Percentiles rank a stretch among this genome's conserved stretches.
Evolutionary conservation across 1,284 basidiomycete genomes (phyloP).

Genomic region (Rhodotorula sp.): DNA sequence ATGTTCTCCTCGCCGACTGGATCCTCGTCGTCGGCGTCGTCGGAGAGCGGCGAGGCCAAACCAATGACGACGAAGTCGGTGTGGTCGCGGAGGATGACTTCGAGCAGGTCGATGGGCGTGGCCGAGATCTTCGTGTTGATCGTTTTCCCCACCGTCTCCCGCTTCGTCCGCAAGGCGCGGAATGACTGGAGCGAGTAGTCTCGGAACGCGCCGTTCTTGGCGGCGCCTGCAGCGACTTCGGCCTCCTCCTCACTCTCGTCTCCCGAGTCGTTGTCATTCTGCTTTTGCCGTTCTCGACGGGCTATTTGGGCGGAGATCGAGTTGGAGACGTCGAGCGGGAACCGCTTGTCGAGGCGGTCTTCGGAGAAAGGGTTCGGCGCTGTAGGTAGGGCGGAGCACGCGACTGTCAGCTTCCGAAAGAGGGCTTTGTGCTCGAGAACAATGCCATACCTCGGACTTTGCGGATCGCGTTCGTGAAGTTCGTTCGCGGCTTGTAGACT

Average conservation of each 20-base stretch:
- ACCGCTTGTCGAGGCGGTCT: neutral
- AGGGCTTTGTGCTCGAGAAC: no score
- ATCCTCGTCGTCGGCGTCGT: neutral
- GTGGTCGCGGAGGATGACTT: neutral
- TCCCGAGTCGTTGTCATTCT: neutral
- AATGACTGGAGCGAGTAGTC: neutral
- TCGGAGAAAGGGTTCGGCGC: conserved; percentile 1
- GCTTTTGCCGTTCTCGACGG: neutral
- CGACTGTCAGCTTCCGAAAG: no score
- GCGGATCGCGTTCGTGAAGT: neutral
- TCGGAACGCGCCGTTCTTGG: neutral
- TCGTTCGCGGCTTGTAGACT: neutral
- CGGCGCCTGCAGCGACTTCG: neutral
- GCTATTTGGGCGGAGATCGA: neutral
- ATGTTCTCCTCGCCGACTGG: neutral
- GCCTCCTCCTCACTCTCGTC: neutral
- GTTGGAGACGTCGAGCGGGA: neutral
- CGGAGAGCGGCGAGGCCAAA: neutral
- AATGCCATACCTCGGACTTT: no score
- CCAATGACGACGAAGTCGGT: conserved; percentile 1
- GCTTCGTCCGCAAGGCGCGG: neutral
- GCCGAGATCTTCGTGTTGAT: neutral
- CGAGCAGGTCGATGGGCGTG: neutral
- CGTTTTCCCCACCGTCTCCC: neutral
- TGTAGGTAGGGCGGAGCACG: neutral